Evolutionary conservation across 768 basidiomycete genomes (phyloP), one percentile per base, ranked within the genome.

Genomic region (Dentipellis sp.): DNA sequence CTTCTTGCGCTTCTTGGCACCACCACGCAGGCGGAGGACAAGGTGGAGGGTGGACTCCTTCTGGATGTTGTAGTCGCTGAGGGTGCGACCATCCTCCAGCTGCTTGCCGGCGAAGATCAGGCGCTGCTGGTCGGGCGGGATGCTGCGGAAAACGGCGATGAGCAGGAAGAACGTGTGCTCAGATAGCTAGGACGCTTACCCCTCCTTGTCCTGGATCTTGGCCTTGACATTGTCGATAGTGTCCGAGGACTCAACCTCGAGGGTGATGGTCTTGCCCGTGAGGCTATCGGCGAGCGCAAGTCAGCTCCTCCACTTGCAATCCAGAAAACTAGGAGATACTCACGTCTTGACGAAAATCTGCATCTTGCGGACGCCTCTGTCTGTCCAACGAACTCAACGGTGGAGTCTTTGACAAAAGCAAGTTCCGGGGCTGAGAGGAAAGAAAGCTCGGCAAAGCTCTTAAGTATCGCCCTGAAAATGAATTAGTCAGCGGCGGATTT

Each of bases 1-100:
- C 83, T 98, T 99, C 86, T 98, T 98, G 73, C 95, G 87, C 85
- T 98, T 98, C 86, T 97, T 97, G 64, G 86, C 93, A 82, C 97
- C 97, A 81, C 97, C 97, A 75, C 94, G 91, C 53, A 99, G 89
- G 67, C 97, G 89, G 65, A 98, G 86, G 62, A 98, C 95, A 63
- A 98, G 74, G 75, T 98, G 95, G 58, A 99, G 88, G 59, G 95
- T 98, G 35, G 94, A 97, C 77, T 98, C 95, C 82, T 97, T 97
- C 78, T 98, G 97, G 69, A 99, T 95, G 79, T 95, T 94, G 75
- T 94, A 94, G 77, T 93, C 91, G 70, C 75, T 87, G 59, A 94
- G 86, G 59, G 90, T 98, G 72, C 94, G 89, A 61, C 97, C 97
- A 75, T 99, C 97, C 78, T 98, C 95, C 65, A 99, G 88, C 74